Evolutionary conservation across 805 yeast genomes (phyloP).

Genomic region (Lipomyces kockii): DNA sequence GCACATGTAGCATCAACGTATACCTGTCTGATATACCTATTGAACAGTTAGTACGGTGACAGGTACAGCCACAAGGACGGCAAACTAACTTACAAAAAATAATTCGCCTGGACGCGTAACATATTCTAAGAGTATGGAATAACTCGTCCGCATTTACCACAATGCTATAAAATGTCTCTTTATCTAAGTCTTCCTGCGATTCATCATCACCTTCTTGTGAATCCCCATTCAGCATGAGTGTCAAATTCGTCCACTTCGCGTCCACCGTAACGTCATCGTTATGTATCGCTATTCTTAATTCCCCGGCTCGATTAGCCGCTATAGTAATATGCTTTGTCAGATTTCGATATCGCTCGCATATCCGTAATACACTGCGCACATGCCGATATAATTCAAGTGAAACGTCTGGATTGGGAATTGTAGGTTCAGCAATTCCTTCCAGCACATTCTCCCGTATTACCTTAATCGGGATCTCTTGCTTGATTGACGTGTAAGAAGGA

Average conservation of each 20-base stretch:
- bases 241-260: slow-evolving; percentile 40
- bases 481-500: slow-evolving; percentile 57
- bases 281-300: slow-evolving; percentile 37
- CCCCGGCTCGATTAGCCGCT: slow-evolving; percentile 36
- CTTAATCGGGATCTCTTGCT: slow-evolving; percentile 64
- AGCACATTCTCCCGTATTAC: slow-evolving; percentile 61
- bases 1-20: slow-evolving; percentile 37
- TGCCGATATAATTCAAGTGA: slow-evolving; percentile 54
- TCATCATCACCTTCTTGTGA: background rate
- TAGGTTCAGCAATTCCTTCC: slow-evolving; percentile 65
- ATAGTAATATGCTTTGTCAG: slow-evolving; percentile 39
- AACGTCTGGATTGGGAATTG: slow-evolving; percentile 57
- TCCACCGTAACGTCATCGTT: slow-evolving; percentile 41
- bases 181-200: slow-evolving; percentile 11
- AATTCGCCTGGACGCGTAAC: slow-evolving; percentile 29
- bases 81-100: slow-evolving; percentile 23
- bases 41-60: background rate
- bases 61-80: background rate
- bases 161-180: slow-evolving; percentile 19
- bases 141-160: slow-evolving; percentile 39
- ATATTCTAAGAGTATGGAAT: slow-evolving; percentile 37
- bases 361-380: slow-evolving; percentile 35
- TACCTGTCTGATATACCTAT: slow-evolving; percentile 37
- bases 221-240: slow-evolving; percentile 8
- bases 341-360: slow-evolving; percentile 45